Evolutionary conservation across 768 basidiomycete species (phyloP).

Genomic region (Mycena albidolilacea): DNA sequence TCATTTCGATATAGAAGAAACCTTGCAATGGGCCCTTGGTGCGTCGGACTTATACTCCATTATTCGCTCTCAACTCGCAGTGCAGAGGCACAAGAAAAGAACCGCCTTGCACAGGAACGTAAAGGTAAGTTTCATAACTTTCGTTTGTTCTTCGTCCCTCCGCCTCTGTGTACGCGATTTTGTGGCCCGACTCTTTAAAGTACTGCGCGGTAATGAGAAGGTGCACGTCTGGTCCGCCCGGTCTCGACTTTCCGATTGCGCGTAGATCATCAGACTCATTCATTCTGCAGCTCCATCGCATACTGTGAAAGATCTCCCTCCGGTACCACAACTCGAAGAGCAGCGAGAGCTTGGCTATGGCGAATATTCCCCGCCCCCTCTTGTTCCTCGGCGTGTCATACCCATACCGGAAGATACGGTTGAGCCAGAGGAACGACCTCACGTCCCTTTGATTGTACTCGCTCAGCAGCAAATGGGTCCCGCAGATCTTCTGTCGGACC

Average conservation of each 20-base stretch:
- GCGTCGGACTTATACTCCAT: constrained; percentile 44
- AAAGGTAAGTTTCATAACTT: constrained; percentile 79
- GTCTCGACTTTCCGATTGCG: constrained; percentile 34
- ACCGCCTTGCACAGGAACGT: constrained; percentile 75
- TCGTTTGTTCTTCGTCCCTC: constrained; percentile 41
- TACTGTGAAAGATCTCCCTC: constrained; percentile 40
- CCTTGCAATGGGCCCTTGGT: constrained; percentile 84
- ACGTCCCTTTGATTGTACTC: constrained; percentile 72
- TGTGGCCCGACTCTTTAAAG: constrained; percentile 47
- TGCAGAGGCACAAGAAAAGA: constrained; percentile 79
- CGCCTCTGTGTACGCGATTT: constrained; percentile 45
- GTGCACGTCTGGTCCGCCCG: constrained; percentile 65
- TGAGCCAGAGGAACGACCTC: constrained; percentile 56
- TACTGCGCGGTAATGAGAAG: constrained; percentile 63
- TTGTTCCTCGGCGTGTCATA: constrained; percentile 27
- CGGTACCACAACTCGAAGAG: constrained; percentile 37
- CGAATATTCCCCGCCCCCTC: constrained; percentile 41
- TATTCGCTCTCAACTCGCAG: constrained; percentile 29
- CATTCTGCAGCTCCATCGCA: constrained; percentile 19
- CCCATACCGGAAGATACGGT: constrained; percentile 42
- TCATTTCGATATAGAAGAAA: constrained; percentile 87
- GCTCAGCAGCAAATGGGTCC: constrained; percentile 67
- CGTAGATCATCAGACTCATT: constrained; percentile 41
- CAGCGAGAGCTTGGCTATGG: constrained; percentile 35
- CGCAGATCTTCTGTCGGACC: constrained; percentile 51